phyloP scores from a whole-genome alignment of 768 basidiomycete species.

The Psilocybe azurescens region DNA sequence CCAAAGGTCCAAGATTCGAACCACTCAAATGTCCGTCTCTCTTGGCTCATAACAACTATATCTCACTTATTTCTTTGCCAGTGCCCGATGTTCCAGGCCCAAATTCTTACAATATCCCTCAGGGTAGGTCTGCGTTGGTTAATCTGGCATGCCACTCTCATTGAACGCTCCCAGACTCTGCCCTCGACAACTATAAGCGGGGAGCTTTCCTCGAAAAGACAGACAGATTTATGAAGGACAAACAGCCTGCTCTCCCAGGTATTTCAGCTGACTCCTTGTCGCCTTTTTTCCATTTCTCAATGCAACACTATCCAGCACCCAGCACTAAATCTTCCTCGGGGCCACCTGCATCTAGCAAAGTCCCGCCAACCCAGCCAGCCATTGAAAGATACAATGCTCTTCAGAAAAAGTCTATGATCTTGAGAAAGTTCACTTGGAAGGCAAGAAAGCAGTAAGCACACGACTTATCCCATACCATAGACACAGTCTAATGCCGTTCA shows the following conservation, averaged over 20 bases:
- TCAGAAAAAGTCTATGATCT: constrained; percentile 70
- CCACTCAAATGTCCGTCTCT: constrained; percentile 39
- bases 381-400: constrained; percentile 59
- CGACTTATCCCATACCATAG: not conserved
- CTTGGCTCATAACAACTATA: not conserved
- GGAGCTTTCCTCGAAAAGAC: constrained; percentile 65
- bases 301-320: constrained; percentile 18
- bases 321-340: constrained; percentile 26
- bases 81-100: constrained; percentile 60
- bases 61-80: constrained; percentile 23
- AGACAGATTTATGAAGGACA: constrained; percentile 54
- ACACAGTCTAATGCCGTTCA: not conserved
- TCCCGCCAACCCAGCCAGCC: constrained; percentile 23
- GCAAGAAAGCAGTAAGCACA: constrained; percentile 64
- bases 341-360: constrained; percentile 21
- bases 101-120: constrained; percentile 47
- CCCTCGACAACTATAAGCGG: constrained; percentile 57
- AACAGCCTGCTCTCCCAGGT: constrained; percentile 48
- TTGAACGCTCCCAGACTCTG: constrained; percentile 37
- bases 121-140: constrained; percentile 34
- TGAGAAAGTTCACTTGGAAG: constrained; percentile 64
- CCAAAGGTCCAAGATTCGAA: constrained; percentile 53
- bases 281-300: not conserved
- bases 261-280: not conserved
- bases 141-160: not conserved